Evolutionary conservation across 306 rosid species (phyloP), one percentile per base, ranked within the genome.

Genomic region (Glycine tomentella): DNA sequence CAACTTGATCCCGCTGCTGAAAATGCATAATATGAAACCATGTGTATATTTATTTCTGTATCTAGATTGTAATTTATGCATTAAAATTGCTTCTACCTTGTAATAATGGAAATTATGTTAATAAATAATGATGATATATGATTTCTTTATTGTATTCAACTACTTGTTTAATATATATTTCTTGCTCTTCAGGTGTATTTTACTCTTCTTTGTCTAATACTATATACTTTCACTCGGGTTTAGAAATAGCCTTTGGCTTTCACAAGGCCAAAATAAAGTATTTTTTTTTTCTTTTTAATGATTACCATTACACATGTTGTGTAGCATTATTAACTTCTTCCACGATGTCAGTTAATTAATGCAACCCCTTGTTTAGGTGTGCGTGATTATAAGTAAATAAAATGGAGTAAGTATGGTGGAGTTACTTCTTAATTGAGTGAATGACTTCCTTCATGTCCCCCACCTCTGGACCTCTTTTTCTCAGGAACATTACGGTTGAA

Each of bases 21-120:
- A 40, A 40, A 40, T 40, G 6, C 44, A 40, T 40, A 40, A 3
- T 40, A 40, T 40, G 44, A 40, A 40, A 40, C 44, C 44, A 40
- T 40, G 5, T 40, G 44, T 40, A 40, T 5, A 40, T 40, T 40
- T 40, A 7, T 40, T 40, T 40, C 4, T 40, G 44, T 40, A 5
- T 40, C 44, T 40, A 40, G 44, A 3, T 40, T 4, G 44, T 40
- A 40, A 40, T 40, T 40, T 40, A 40, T 40, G 5, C 44, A 40
- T 5, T 40, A 40, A 3, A 2, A 40, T 40, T 40, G 7, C 44
- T 40, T 40, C 44, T 25, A 25, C 55, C 49, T 75, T 74, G 80
- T 79, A 68, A 69, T 49, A n/a, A 40, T n/a, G 15, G 62, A 50
- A 71, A 25, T 17, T 33, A 63, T 49, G 55, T 58, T 58, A 42